Evolutionary conservation across 2,329 filamentous ascomycete species (phyloP).

Genomic region (Didymella arachidicola): DNA sequence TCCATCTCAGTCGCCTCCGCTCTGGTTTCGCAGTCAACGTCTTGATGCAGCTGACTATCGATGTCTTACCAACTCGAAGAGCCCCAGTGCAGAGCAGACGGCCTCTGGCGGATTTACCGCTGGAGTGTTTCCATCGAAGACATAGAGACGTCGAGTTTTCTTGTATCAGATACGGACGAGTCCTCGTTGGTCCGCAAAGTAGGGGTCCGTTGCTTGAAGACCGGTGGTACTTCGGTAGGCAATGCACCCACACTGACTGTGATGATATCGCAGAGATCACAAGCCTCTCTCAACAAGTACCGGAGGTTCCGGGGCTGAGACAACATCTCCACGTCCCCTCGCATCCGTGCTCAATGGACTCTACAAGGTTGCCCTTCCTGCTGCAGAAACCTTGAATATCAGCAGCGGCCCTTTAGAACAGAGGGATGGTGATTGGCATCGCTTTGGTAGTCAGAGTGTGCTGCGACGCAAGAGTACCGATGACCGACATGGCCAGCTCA

Average conservation of each 20-base stretch:
- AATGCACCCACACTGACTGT: neutral
- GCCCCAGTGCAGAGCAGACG: neutral
- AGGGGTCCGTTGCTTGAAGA: neutral
- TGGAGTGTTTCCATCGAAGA: neutral
- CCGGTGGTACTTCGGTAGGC: neutral
- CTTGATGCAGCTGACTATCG: neutral
- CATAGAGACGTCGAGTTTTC: neutral
- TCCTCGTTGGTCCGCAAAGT: neutral
- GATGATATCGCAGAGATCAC: neutral
- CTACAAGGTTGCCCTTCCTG: neutral
- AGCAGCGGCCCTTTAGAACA: too few relatives aligned
- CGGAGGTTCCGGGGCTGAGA: neutral
- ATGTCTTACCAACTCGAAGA: neutral
- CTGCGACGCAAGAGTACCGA: too few relatives aligned
- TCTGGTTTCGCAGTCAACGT: neutral
- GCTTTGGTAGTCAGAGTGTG: too few relatives aligned
- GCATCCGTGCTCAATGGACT: neutral
- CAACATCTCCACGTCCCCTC: neutral
- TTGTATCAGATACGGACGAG: too few relatives aligned
- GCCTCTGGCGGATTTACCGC: neutral
- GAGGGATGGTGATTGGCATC: too few relatives aligned
- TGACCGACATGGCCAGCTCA: neutral
- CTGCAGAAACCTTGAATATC: neutral
- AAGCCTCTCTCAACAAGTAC: neutral
- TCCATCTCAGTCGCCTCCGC: neutral